phyloP scores from a whole-genome alignment of 352 stramenopile genomes.

The Saprolegnia diclina region DNA sequence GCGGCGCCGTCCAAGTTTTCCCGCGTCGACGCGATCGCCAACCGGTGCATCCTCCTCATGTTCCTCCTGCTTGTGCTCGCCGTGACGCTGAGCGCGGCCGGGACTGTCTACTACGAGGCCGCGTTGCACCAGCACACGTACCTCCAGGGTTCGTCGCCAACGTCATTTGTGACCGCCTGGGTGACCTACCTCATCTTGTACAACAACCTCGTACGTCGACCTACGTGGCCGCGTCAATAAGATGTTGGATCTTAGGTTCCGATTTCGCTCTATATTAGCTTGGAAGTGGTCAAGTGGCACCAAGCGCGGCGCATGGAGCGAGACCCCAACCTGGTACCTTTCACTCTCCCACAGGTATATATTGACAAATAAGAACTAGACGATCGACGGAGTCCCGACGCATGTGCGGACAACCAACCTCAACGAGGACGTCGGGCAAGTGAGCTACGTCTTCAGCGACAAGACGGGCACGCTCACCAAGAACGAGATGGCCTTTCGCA shows the following conservation, averaged over 20 bases:
- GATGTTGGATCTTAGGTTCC: too few relatives aligned
- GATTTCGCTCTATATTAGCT: constrained; percentile 96
- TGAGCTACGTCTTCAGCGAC: constrained; percentile 99
- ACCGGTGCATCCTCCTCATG: constrained; percentile 73
- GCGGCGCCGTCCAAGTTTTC: constrained; percentile 75
- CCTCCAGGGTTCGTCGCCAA: background rate
- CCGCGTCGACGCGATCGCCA: constrained; percentile 59
- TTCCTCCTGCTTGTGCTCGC: constrained; percentile 65
- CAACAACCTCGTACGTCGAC: constrained; percentile 82
- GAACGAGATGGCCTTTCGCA: constrained; percentile 98
- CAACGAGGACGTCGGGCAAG: constrained; percentile 93
- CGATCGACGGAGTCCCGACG: too few relatives aligned
- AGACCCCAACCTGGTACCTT: constrained; percentile 54
- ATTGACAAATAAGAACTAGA: too few relatives aligned
- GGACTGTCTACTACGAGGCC: background rate
- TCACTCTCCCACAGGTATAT: too few relatives aligned
- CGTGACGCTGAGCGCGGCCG: background rate
- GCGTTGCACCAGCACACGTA: background rate
- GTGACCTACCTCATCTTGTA: constrained; percentile 80
- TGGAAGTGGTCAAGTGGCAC: constrained; percentile 94
- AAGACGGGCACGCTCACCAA: constrained; percentile 99
- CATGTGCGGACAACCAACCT: constrained; percentile 90
- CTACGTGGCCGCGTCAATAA: too few relatives aligned
- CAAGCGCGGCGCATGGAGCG: constrained; percentile 91
- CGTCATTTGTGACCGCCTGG: constrained; percentile 48